phyloP scores from a whole-genome alignment of 2,329 filamentous ascomycete genomes.

The Aspergillus pseudoviridinutans region DNA sequence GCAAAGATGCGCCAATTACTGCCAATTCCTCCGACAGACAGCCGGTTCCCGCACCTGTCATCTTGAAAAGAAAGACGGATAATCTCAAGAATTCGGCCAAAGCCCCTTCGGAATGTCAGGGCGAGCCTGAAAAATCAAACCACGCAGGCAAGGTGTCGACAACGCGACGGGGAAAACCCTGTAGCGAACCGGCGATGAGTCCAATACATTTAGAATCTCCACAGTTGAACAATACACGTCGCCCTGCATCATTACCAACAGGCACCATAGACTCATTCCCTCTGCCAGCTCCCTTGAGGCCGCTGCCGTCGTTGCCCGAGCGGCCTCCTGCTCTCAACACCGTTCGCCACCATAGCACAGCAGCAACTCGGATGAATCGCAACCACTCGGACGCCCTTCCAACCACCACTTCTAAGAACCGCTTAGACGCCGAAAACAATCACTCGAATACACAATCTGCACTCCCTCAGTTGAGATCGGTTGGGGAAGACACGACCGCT shows the following conservation, averaged over 20 bases:
- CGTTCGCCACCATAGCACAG: conserved; percentile 4
- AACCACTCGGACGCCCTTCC: not conserved
- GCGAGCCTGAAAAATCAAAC: not conserved
- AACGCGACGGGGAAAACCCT: not conserved
- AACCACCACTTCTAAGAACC: not conserved
- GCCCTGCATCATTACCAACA: conserved; percentile 22
- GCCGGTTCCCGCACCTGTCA: not conserved
- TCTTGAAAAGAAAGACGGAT: not conserved
- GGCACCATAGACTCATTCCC: conserved; percentile 30
- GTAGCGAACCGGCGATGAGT: not conserved
- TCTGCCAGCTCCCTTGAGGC: conserved; percentile 32
- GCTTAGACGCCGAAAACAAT: not conserved
- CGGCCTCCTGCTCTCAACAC: conserved; percentile 6
- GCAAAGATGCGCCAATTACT: conserved; percentile 1
- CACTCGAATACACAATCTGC: not conserved
- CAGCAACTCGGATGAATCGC: not conserved
- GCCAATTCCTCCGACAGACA: not conserved
- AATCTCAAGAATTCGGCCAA: not conserved
- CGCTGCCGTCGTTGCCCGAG: conserved; percentile 32
- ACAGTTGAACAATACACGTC: conserved; percentile 9
- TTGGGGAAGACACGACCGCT: not conserved
- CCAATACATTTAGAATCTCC: conserved; percentile 2
- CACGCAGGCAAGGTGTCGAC: not conserved
- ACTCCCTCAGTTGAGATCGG: not conserved
- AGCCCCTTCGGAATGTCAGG: not conserved